A percentile compares a stretch with the other conserved stretches of the same genome.
phyloP scores from a whole-genome alignment of 2,329 filamentous ascomycete genomes.

The Ceratocystiopsis minuta region DNA sequence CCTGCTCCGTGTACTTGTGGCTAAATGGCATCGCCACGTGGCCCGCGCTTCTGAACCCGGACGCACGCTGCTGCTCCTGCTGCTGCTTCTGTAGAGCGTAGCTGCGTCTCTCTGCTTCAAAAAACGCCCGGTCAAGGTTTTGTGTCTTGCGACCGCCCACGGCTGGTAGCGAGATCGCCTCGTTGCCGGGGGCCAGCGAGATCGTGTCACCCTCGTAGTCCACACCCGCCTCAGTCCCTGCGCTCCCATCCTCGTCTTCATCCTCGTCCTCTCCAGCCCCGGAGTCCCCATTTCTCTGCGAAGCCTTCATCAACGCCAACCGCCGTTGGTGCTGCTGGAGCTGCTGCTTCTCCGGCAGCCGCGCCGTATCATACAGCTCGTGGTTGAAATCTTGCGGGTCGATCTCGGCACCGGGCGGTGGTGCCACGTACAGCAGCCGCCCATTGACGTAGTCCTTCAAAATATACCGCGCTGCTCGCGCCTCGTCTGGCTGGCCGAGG shows the following conservation, averaged over 20 bases:
- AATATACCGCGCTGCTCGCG: constrained; percentile 70
- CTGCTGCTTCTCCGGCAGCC: constrained; percentile 68
- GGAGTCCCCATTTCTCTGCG: no score
- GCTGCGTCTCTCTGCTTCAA: no score
- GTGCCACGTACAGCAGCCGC: constrained; percentile 81
- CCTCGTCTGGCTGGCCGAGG: constrained; percentile 81
- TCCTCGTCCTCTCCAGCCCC: background rate
- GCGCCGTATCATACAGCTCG: constrained; percentile 68
- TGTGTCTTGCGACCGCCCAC: no score
- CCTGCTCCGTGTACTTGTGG: constrained; percentile 75
- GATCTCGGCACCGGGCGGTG: constrained; percentile 48
- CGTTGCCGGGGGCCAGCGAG: no score
- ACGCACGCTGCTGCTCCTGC: no score
- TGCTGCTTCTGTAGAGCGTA: no score
- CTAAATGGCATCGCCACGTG: constrained; percentile 70
- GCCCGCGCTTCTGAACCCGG: background rate
- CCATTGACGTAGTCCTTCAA: constrained; percentile 97
- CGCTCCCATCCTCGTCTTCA: background rate
- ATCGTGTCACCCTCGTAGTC: background rate
- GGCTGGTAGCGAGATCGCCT: no score
- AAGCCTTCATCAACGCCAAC: background rate
- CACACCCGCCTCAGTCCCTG: background rate
- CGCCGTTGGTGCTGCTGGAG: constrained; percentile 15
- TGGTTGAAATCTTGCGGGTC: constrained; percentile 67
- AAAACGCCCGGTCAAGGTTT: no score